phyloP scores from a whole-genome alignment of 2,329 filamentous ascomycete species.

The Ophioceras dolichostomum region DNA sequence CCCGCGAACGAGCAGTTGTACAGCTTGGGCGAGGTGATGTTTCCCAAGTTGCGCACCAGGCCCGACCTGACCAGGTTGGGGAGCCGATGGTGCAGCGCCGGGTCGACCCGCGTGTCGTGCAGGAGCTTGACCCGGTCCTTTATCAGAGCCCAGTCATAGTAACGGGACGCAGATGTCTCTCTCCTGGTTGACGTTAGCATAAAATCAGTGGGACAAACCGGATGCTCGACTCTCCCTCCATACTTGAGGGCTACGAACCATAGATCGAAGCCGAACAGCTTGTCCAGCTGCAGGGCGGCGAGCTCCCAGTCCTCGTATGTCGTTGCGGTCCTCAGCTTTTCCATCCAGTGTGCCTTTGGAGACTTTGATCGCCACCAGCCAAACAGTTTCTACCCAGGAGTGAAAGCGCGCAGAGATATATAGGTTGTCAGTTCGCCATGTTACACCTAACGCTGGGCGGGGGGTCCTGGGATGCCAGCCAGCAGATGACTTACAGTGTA shows the following conservation, averaged over 20 bases:
- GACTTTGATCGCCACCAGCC: neutral
- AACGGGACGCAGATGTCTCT: constrained; percentile 39
- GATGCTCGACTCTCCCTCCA: no score
- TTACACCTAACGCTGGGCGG: no score
- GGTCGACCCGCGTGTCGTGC: constrained; percentile 51
- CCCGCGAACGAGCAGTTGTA: constrained; percentile 81
- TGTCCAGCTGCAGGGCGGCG: constrained; percentile 73
- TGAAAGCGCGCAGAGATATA: no score
- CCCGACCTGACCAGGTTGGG: constrained; percentile 72
- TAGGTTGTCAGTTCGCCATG: no score
- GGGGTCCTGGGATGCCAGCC: neutral
- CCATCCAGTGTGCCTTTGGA: constrained; percentile 39
- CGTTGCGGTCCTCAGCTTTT: constrained; percentile 51
- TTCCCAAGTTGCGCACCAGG: constrained; percentile 75
- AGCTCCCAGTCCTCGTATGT: constrained; percentile 80
- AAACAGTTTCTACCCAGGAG: neutral
- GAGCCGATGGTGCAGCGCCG: constrained; percentile 22
- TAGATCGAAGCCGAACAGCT: constrained; percentile 64
- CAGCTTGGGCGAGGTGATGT: constrained; percentile 69
- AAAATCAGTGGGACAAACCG: neutral
- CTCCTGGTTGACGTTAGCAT: neutral
- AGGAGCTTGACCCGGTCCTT: constrained; percentile 63
- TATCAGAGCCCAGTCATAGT: constrained; percentile 82
- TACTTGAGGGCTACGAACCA: no score
- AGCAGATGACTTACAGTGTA: neutral